Evolutionary conservation across 2,329 filamentous ascomycete genomes (phyloP), one percentile per base, ranked within the genome.

Genomic region (Fusarium poae): DNA sequence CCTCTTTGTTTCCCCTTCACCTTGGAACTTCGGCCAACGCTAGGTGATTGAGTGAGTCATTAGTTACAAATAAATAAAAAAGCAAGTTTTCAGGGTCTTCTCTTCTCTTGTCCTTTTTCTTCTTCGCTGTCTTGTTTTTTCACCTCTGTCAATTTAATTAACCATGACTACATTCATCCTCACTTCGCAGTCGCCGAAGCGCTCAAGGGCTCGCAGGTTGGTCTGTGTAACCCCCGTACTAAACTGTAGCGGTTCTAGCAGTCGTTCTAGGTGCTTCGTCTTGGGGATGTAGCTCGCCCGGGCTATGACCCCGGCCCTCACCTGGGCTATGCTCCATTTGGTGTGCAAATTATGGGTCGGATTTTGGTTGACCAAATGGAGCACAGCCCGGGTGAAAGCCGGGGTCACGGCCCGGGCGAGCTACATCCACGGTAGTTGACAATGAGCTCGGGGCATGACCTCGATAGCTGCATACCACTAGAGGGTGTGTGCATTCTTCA

Each of bases 161-260:
- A 53, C 15, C 56, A 35, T 30, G 30, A 27, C n/a, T 52, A 53
- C 60, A 58, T 49, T 53, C 53, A 64, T 66, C 66, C 68, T 70
- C 59, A 62, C 52, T 67, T 72, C 71, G 71, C 71, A 62, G 62
- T 62, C 67, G 71, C 69, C 71, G 71, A 72, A 69, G 62, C 40
- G 60, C 60, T 62, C 52, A 73, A 50, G 69, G 62, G 71, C 67
- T 72, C 69, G 69, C 62, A 69, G 40, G 60, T 32, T 73, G 71
- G 71, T 72, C 71, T 73, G 71, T 73, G 71, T 73, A 34, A 56
- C 67, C 63, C 60, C 68, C 53, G 48, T 63, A 56, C 59, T 58
- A 62, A 52, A 62, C 39, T 46, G 23, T 62, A 57, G 50, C 43
- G 51, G 44, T 45, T 18, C 45, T 43, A 34, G 20, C 29, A 50